Percentiles rank a stretch among this genome's conserved stretches.
Conservation (phyloP, 2,329 filamentous ascomycete species). For the Talaromyces piceae region DNA sequence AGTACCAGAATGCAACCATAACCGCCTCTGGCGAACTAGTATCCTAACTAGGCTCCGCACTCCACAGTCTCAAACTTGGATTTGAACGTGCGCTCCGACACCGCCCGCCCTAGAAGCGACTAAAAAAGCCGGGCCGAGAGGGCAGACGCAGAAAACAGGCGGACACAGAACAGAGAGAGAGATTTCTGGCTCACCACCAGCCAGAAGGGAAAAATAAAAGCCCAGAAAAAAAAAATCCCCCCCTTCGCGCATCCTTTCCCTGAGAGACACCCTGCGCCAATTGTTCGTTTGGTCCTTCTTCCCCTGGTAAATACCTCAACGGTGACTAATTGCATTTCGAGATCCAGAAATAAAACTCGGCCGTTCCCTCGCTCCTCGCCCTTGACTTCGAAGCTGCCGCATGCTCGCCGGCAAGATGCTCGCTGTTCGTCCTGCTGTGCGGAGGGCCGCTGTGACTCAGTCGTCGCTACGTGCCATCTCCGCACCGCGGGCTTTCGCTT, state of each 20-base stretch:
- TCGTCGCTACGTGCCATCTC: constrained; percentile 35
- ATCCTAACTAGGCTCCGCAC: not conserved
- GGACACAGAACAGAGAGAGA: no score
- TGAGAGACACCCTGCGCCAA: not conserved
- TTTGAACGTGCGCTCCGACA: not conserved
- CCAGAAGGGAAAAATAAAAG: no score
- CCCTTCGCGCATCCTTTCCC: not conserved
- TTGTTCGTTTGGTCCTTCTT: not conserved
- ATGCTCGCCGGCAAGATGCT: constrained; percentile 37
- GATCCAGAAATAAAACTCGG: not conserved
- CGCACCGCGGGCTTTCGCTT: constrained; percentile 27
- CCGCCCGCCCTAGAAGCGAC: not conserved
- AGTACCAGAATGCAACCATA: not conserved
- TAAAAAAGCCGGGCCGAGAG: not conserved
- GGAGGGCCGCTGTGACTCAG: constrained; percentile 36
- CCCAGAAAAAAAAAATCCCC: not conserved
- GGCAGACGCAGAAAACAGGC: no score
- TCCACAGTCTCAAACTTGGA: no score
- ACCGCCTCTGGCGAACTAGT: not conserved
- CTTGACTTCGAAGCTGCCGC: constrained; percentile 27
- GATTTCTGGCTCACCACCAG: not conserved
- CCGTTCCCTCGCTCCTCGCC: not conserved
- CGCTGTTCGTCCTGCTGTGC: constrained; percentile 38
- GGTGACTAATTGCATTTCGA: not conserved
- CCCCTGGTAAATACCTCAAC: not conserved